Conservation (phyloP, 495 filamentous ascomycete species). For the Xylaria palmicola region DNA sequence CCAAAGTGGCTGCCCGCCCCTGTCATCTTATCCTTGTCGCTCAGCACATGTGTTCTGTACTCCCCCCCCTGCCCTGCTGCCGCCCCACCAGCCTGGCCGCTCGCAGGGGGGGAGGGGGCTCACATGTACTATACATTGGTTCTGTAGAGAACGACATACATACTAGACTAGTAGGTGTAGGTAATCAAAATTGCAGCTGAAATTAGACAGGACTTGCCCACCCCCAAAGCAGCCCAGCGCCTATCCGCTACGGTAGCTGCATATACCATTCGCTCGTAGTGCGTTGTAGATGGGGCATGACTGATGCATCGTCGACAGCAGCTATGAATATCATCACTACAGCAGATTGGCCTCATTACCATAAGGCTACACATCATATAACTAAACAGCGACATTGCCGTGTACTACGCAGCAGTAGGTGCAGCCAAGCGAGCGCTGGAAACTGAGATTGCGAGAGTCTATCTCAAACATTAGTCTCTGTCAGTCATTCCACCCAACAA, state of each 20-base stretch:
- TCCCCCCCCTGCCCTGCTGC: neutral
- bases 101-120: neutral
- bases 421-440: neutral
- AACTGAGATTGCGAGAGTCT: neutral
- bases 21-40: slow-evolving; percentile 9
- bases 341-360: neutral
- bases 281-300: neutral
- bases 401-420: neutral
- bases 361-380: neutral
- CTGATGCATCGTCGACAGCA: slow-evolving; percentile 2
- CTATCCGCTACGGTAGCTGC: slow-evolving; percentile 8
- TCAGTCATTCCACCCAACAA: neutral
- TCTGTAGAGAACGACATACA: slow-evolving; percentile 1
- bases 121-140: slow-evolving; percentile 9
- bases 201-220: slow-evolving; percentile 17
- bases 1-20: neutral
- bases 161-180: no score
- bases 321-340: neutral
- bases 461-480: neutral
- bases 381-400: neutral
- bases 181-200: slow-evolving; percentile 17
- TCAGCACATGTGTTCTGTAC: slow-evolving; percentile 15
- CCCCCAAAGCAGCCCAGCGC: slow-evolving; percentile 15
- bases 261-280: slow-evolving; percentile 8
- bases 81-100: neutral